Conservation (phyloP, 1,139 yeast genomes). For the Pichia sp. region DNA sequence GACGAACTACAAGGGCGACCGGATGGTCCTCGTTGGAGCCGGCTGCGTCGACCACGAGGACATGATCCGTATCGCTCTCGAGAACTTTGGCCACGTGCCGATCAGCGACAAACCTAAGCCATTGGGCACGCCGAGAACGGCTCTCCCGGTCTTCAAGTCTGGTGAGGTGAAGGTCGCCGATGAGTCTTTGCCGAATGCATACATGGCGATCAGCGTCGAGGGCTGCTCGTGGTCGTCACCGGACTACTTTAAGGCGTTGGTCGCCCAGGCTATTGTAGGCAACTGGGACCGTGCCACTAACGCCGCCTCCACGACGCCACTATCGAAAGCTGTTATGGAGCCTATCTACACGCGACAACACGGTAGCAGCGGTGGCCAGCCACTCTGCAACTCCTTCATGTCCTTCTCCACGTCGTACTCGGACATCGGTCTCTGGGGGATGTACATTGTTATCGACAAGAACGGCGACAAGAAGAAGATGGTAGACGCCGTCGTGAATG, state of each 20-base stretch:
- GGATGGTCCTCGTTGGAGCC: slow-evolving; percentile 96
- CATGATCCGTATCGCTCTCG: slow-evolving; percentile 70
- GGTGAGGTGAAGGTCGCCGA: slow-evolving; percentile 86
- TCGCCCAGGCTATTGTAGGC: slow-evolving; percentile 94
- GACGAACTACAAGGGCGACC: slow-evolving; percentile 88
- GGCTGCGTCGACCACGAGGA: slow-evolving; percentile 90
- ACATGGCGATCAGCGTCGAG: slow-evolving; percentile 92
- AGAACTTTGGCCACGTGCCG: slow-evolving; percentile 72
- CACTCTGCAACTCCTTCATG: slow-evolving; percentile 90
- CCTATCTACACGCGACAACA: slow-evolving; percentile 45
- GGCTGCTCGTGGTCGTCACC: slow-evolving; percentile 98
- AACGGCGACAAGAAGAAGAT: slow-evolving; percentile 61
- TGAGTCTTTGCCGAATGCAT: slow-evolving; percentile 79
- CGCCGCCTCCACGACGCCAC: slow-evolving; percentile 62
- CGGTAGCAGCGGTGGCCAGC: too few species aligned
- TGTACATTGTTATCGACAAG: slow-evolving; percentile 81
- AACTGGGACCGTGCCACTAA: slow-evolving; percentile 96
- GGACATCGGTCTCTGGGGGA: slow-evolving; percentile 97
- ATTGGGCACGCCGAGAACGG: slow-evolving; percentile 73
- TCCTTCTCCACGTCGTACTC: slow-evolving; percentile 96
- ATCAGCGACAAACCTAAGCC: slow-evolving; percentile 61
- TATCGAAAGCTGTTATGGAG: slow-evolving; percentile 61
- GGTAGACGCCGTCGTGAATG: slow-evolving; percentile 71
- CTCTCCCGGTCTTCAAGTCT: slow-evolving; percentile 75
- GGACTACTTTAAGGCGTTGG: slow-evolving; percentile 91